These are phyloP conservation scores for Xylaria curta DNA, from an alignment of 495 filamentous ascomycete species.

Conservation along the genomic window DNA sequence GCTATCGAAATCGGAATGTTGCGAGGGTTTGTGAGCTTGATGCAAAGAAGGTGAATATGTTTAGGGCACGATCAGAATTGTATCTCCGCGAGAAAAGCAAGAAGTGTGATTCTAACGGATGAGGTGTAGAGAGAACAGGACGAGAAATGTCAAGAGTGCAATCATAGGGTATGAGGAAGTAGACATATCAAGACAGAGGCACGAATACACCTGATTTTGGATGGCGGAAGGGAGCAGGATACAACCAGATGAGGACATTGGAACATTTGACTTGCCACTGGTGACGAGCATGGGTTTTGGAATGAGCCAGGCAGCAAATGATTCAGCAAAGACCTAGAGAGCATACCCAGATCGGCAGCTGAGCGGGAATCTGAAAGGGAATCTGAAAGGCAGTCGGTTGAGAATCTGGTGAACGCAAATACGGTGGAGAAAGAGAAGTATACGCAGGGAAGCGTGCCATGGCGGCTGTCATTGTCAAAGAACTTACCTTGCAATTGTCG, in stretches of 20 bases:
- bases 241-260: background rate
- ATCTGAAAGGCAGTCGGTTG: background rate
- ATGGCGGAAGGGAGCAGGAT: background rate
- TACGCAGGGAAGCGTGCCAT: background rate
- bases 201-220: background rate
- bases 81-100: background rate
- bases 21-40: background rate
- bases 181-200: background rate
- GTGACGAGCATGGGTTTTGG: background rate
- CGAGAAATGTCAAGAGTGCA: background rate
- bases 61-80: background rate
- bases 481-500: slow-evolving; percentile 34
- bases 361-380: background rate
- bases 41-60: background rate
- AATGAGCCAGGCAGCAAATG: background rate
- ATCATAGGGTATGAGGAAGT: background rate
- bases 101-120: background rate
- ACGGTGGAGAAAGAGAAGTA: background rate
- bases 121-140: background rate
- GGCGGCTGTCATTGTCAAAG: background rate
- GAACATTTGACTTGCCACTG: background rate
- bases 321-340: background rate
- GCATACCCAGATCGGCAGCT: background rate
- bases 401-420: background rate
- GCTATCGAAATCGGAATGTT: background rate